phyloP scores from a whole-genome alignment of 1,139 yeast species.

The Hyphopichia fennica region DNA sequence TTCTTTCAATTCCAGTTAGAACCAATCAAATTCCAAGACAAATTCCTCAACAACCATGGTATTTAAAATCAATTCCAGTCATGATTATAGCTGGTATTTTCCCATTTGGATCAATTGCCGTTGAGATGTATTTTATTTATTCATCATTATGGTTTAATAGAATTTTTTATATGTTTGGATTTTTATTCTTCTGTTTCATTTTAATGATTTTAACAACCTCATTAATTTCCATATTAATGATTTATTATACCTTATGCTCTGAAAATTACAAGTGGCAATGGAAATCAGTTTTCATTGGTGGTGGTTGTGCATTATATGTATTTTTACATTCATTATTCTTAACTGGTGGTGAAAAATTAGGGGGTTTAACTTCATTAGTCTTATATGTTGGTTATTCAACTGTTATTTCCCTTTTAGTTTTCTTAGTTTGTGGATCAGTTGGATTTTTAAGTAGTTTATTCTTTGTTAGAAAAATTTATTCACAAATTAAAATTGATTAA shows the following conservation, averaged over 20 bases:
- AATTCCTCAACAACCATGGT: slow-evolving; percentile 89
- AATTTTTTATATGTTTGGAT: slow-evolving; percentile 96
- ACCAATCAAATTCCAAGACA: slow-evolving; percentile 96
- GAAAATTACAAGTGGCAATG: slow-evolving; percentile 98
- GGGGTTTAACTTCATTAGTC: slow-evolving; percentile 74
- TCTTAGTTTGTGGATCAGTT: slow-evolving; percentile 83
- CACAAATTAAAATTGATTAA: slow-evolving; percentile 80
- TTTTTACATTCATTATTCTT: slow-evolving; percentile 80
- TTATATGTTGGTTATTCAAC: slow-evolving; percentile 85
- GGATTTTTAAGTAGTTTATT: slow-evolving; percentile 77
- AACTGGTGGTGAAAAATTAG: slow-evolving; percentile 62
- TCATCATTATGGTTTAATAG: slow-evolving; percentile 93
- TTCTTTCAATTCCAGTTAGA: slow-evolving; percentile 70
- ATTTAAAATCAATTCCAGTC: slow-evolving; percentile 65
- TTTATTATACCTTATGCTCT: slow-evolving; percentile 81
- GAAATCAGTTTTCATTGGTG: slow-evolving; percentile 87
- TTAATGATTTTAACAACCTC: slow-evolving; percentile 82
- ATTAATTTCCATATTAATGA: slow-evolving; percentile 75
- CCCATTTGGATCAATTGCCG: slow-evolving; percentile 94
- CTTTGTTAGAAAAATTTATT: slow-evolving; percentile 77
- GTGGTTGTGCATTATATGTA: slow-evolving; percentile 84
- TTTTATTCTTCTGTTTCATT: slow-evolving; percentile 81
- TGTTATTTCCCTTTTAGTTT: slow-evolving; percentile 68
- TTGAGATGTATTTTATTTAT: slow-evolving; percentile 86
- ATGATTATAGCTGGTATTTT: slow-evolving; percentile 82